phyloP scores from a whole-genome alignment of 805 yeast species.

The Kodamaea kaohsiungensis region DNA sequence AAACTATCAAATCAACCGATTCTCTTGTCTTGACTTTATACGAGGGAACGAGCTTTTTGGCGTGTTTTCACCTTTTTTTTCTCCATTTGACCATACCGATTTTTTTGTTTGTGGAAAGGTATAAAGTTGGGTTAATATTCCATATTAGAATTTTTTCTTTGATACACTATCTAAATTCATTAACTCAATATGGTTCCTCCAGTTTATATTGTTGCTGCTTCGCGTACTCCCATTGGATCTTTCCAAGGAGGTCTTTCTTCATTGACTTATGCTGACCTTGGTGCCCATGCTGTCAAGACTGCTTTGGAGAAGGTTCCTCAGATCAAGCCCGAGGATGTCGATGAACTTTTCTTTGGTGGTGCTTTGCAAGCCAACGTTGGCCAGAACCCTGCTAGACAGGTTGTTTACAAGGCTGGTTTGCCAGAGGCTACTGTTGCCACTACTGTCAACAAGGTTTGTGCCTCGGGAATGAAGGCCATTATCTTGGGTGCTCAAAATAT shows the following conservation, averaged over 20 bases:
- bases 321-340: constrained; percentile 74
- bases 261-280: constrained; percentile 79
- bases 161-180: background rate
- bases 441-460: constrained; percentile 95
- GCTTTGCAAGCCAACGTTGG: constrained; percentile 93
- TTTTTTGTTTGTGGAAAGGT: background rate
- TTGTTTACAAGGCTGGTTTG: constrained; percentile 87
- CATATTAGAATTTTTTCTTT: background rate
- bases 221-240: constrained; percentile 96
- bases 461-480: constrained; percentile 91
- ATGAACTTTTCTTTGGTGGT: constrained; percentile 90
- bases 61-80: background rate
- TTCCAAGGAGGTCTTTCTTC: constrained; percentile 84
- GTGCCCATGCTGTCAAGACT: constrained; percentile 88
- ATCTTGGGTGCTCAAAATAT: constrained; percentile 90
- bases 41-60: constrained; percentile 3
- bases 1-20: no score
- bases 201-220: constrained; percentile 87
- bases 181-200: constrained; percentile 17
- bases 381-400: constrained; percentile 98
- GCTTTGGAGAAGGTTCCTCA: constrained; percentile 83
- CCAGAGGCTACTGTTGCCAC: constrained; percentile 80
- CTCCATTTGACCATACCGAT: background rate
- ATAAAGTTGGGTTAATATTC: background rate
- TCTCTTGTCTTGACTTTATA: background rate